Evolutionary conservation across 2,329 filamentous ascomycete species (phyloP).

Genomic region (Waltergamsia citrina): DNA sequence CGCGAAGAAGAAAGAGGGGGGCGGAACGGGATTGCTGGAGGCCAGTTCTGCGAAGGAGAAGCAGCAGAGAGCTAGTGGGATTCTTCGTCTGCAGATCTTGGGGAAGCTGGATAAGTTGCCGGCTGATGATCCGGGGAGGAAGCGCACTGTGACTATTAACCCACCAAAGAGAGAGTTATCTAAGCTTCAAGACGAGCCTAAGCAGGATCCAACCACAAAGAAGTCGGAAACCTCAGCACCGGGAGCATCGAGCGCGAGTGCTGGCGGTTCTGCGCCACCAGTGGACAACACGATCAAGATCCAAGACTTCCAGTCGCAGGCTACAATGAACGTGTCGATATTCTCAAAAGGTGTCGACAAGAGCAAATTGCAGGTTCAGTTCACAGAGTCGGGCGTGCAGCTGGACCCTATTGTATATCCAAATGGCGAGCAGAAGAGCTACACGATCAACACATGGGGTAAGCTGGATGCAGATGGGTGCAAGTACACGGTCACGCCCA

Average conservation of each 20-base stretch:
- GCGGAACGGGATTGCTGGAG: too few relatives aligned
- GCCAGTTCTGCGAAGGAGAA: too few relatives aligned
- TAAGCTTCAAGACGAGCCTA: constrained; percentile 5
- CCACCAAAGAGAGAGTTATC: constrained; percentile 20
- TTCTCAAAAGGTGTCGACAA: constrained; percentile 32
- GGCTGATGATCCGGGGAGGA: constrained; percentile 33
- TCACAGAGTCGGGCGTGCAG: constrained; percentile 13
- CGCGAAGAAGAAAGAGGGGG: constrained; percentile 3
- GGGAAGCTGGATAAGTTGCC: constrained; percentile 32
- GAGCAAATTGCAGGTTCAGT: constrained; percentile 27
- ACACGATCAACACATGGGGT: constrained; percentile 57
- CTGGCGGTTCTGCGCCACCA: background rate
- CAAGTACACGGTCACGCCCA: constrained; percentile 57
- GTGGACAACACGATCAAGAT: constrained; percentile 10
- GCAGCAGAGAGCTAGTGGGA: constrained; percentile 30
- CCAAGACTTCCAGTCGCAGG: constrained; percentile 25
- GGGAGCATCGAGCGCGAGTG: background rate
- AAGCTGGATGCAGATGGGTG: constrained; percentile 52
- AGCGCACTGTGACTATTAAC: constrained; percentile 25
- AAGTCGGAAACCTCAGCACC: background rate
- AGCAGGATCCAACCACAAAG: background rate
- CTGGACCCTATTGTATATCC: constrained; percentile 22
- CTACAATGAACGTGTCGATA: constrained; percentile 25
- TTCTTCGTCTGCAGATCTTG: constrained; percentile 38
- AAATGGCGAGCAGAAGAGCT: constrained; percentile 47